Conservation (phyloP, 2,329 filamentous ascomycete species). For the Aspergillus fumigatiaffinis region DNA sequence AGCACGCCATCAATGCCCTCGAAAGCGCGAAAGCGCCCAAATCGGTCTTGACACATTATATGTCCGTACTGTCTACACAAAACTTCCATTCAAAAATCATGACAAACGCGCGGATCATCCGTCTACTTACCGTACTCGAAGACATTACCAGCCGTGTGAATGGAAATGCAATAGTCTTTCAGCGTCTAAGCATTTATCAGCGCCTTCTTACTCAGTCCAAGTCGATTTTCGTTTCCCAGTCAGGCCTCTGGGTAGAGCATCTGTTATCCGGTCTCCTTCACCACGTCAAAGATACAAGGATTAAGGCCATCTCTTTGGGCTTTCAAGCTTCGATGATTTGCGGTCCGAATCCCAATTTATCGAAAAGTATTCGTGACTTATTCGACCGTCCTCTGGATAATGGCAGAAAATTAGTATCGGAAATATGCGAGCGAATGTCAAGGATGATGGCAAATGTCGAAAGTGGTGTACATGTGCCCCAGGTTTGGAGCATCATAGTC, state of each 20-base stretch:
- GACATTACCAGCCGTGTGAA: conserved; percentile 68
- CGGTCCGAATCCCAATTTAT: conserved; percentile 64
- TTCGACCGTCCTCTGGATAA: conserved; percentile 50
- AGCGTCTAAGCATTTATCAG: conserved; percentile 74
- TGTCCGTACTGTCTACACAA: conserved; percentile 77
- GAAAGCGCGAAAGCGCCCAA: conserved; percentile 68
- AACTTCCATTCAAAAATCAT: conserved; percentile 73
- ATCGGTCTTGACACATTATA: conserved; percentile 70
- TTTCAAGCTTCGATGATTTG: conserved; percentile 65
- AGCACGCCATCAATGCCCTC: conserved; percentile 72
- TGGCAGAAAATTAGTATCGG: conserved; percentile 63
- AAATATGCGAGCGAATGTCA: conserved; percentile 63
- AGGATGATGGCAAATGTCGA: conserved; percentile 61
- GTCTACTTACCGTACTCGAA: conserved; percentile 67
- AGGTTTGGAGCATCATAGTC: conserved; percentile 82
- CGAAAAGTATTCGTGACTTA: conserved; percentile 57
- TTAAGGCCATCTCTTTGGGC: conserved; percentile 69
- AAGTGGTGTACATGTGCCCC: conserved; percentile 66
- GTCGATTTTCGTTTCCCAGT: conserved; percentile 64
- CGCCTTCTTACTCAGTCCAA: conserved; percentile 70
- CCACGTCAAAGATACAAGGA: conserved; percentile 69
- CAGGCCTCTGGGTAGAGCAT: conserved; percentile 74
- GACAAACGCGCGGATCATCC: conserved; percentile 65
- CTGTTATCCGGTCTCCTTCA: conserved; percentile 80
- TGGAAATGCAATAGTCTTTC: conserved; percentile 76